These are phyloP conservation scores for Aschersonia sp. DNA, from an alignment of 2,329 filamentous ascomycete species.

Conservation along the genomic window DNA sequence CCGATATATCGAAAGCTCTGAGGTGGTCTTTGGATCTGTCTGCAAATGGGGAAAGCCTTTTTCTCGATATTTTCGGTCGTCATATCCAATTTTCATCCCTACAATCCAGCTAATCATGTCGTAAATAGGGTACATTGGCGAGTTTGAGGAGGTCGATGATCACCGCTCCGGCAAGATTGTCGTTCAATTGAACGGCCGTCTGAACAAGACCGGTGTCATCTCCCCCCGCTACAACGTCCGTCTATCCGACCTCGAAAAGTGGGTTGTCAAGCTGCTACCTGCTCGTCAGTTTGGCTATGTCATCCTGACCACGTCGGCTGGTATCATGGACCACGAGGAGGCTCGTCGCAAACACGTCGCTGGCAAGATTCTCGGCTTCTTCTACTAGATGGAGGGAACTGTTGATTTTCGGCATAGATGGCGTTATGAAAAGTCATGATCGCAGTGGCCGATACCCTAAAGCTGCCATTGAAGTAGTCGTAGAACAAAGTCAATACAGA, in stretches of 20 bases:
- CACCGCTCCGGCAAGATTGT: slow-evolving; percentile 99
- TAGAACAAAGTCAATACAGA: neutral
- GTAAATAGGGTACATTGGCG: slow-evolving; percentile 81
- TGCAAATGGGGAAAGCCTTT: neutral
- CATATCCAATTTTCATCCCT: slow-evolving; percentile 83
- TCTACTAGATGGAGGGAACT: slow-evolving; percentile 55
- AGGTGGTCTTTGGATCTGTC: slow-evolving; percentile 72
- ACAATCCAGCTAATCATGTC: slow-evolving; percentile 38
- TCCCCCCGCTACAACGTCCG: slow-evolving; percentile 98
- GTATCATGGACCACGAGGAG: slow-evolving; percentile 99
- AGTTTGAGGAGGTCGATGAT: slow-evolving; percentile 99
- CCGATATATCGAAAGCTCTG: slow-evolving; percentile 70
- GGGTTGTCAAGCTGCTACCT: slow-evolving; percentile 97
- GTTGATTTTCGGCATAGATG: slow-evolving; percentile 20
- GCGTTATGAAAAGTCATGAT: slow-evolving; percentile 19
- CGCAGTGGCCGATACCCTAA: slow-evolving; percentile 21
- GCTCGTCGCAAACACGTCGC: slow-evolving; percentile 97
- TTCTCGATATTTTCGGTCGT: slow-evolving; percentile 12
- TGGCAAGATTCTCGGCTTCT: slow-evolving; percentile 99
- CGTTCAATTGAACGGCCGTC: slow-evolving; percentile 93
- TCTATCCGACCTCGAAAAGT: slow-evolving; percentile 96
- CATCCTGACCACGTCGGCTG: slow-evolving; percentile 95
- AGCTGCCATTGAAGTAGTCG: slow-evolving; percentile 16
- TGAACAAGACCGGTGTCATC: slow-evolving; percentile 99
- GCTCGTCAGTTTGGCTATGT: slow-evolving; percentile 99